These are phyloP conservation scores for Annona squamosa DNA, from an alignment of 164 flowering plant genomes.

Conservation along the genomic window DNA sequence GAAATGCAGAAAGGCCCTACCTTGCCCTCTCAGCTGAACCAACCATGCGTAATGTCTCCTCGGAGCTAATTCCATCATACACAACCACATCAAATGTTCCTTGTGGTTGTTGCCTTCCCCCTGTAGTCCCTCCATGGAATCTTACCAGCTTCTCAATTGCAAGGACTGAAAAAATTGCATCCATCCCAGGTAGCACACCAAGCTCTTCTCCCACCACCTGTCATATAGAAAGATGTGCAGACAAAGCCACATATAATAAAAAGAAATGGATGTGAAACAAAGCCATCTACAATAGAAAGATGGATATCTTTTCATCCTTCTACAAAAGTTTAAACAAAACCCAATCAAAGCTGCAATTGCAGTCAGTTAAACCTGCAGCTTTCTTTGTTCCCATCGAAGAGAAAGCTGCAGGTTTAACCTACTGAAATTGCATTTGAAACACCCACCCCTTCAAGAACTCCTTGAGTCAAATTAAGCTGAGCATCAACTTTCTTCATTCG, in stretches of 20 bases:
- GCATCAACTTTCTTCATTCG: conserved; percentile 78
- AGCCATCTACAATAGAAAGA: conserved; percentile 6
- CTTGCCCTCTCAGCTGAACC: conserved; percentile 67
- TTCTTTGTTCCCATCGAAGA: background rate
- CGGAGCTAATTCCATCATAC: conserved; percentile 78
- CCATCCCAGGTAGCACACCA: conserved; percentile 95
- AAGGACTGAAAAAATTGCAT: conserved; percentile 56
- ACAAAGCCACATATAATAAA: conserved; percentile 6
- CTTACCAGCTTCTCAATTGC: conserved; percentile 49
- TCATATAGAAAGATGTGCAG: conserved; percentile 12
- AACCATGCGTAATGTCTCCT: conserved; percentile 69
- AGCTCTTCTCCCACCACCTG: conserved; percentile 98
- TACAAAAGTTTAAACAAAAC: background rate
- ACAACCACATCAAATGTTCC: conserved; percentile 55
- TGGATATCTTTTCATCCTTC: background rate
- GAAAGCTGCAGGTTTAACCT: background rate
- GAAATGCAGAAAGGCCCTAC: conserved; percentile 25
- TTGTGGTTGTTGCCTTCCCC: conserved; percentile 19
- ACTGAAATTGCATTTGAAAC: conserved; percentile 24
- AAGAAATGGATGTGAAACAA: conserved; percentile 7
- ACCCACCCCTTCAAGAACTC: conserved; percentile 96
- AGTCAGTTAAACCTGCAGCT: too few relatives aligned
- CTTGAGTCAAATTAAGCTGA: conserved; percentile 74
- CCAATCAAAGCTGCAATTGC: too few relatives aligned
- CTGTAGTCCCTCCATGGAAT: conserved; percentile 22